Base-by-base conservation (phyloP, 2,329 filamentous ascomycete genomes). In the Passalora sequoiae region DNA sequence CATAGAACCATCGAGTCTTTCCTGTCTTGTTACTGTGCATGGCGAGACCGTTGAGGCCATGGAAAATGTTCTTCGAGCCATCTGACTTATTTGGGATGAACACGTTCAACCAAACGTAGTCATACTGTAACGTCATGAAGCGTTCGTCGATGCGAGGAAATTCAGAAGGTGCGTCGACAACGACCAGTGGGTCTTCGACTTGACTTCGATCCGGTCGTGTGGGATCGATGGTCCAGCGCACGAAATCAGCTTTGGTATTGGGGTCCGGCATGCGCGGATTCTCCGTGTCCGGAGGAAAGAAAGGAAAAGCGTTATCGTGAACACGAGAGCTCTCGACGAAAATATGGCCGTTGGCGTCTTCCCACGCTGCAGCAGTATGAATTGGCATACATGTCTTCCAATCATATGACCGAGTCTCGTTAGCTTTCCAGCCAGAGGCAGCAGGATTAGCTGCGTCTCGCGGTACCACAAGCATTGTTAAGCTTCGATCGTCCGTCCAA, bases 91-190 rank as follows among this genome's bases (percentile, higher is more conserved):
- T 44, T 0, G 61, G 53, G 21, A 69, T 60, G 43, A 71, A 63
- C 6, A 66, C 61, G 33, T 64, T 65, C 38, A 68, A 55, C 61
- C 67, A 71, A 35, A 69, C 61, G 24, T 62, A 60, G 16, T 64
- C 59, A 48, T 71, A 69, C 1, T 56, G 50, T 17, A 63, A 61
- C 1, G 66, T 66, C 10, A 69, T 55, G 29, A 68, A 62, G 5
- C 70, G 63, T 43, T 73, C 70, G 40, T 73, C 70, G 13, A 73
- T 62, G 16, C 69, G 63, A 0, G 67, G 66, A 51, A 73, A 72
- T 41, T 72, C 69, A 20, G 63, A 60, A 3, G 68, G 67, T 21
- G 64, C 60, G 29, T 69, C 63, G 17, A 67, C 56, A 6, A 65
- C 37, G 0, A 64, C 50, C 4, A 47, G 16, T 1, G 64, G 63